These are phyloP conservation scores for Paramecium sexaurelia DNA, from an alignment of 73 alveolate species.

Conservation along the genomic window DNA sequence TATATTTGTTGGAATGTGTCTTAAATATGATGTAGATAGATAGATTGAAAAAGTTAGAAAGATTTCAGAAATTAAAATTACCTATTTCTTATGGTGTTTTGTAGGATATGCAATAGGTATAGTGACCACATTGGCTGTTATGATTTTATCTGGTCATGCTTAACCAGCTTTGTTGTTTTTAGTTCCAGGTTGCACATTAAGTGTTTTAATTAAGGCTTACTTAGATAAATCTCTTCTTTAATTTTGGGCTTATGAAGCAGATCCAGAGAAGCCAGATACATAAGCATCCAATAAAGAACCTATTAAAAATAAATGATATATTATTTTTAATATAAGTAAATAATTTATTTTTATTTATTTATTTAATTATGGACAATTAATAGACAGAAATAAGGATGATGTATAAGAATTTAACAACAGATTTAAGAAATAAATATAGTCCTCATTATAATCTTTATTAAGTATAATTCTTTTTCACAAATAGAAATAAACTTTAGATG, in stretches of 20 bases:
- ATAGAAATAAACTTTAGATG: conserved; percentile 47
- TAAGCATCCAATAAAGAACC: neutral
- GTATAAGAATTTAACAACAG: conserved; percentile 31
- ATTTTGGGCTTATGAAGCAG: conserved; percentile 81
- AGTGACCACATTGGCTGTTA: conserved; percentile 82
- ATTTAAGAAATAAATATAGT: conserved; percentile 29
- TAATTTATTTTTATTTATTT: no score
- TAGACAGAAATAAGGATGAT: conserved; percentile 40
- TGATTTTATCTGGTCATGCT: conserved; percentile 91
- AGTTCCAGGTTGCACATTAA: conserved; percentile 90
- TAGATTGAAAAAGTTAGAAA: conserved; percentile 70
- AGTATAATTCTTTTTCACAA: neutral
- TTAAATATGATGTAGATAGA: conserved; percentile 88
- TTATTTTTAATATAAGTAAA: neutral
- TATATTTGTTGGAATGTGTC: conserved; percentile 89
- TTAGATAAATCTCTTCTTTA: conserved; percentile 74
- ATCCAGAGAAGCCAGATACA: neutral
- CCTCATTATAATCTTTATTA: conserved; percentile 50
- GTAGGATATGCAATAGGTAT: conserved; percentile 91
- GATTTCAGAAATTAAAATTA: conserved; percentile 61
- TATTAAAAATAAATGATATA: conserved; percentile 9
- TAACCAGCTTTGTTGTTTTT: conserved; percentile 97
- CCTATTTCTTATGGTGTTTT: conserved; percentile 84
- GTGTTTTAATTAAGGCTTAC: conserved; percentile 82
- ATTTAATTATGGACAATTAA: conserved; percentile 50